Evolutionary conservation across 2,329 filamentous ascomycete species (phyloP).

Genomic region (Aspergillus arachidicola): DNA sequence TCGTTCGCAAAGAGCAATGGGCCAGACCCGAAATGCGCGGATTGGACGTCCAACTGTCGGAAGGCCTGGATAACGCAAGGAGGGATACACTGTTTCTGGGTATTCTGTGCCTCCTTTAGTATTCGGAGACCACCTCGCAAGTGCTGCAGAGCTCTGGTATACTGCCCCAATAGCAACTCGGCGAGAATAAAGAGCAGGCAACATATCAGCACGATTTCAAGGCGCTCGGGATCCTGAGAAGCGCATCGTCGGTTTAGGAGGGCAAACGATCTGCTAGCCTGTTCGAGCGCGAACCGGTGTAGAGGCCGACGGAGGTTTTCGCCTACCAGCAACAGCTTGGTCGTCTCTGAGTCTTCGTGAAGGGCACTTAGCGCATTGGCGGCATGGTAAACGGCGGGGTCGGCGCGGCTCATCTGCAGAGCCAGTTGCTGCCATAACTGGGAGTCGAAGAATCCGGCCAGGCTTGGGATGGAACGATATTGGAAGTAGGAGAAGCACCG

Average conservation of each 20-base stretch:
- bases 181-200: neutral
- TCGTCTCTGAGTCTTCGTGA: conserved; percentile 7
- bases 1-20: neutral
- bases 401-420: conserved; percentile 6
- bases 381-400: conserved; percentile 11
- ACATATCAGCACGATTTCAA: neutral
- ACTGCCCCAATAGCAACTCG: neutral
- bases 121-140: neutral
- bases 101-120: neutral
- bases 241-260: neutral
- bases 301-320: neutral
- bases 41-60: neutral
- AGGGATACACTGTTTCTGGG: neutral
- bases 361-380: conserved; percentile 10
- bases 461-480: neutral
- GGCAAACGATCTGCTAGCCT: neutral
- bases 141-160: neutral
- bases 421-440: conserved; percentile 9
- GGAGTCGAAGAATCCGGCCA: conserved; percentile 7
- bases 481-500: conserved; percentile 10
- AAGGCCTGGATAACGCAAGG: neutral
- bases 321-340: neutral
- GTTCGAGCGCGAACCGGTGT: neutral
- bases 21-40: neutral
- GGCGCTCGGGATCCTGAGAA: neutral